Evolutionary conservation across 2,329 filamentous ascomycete species (phyloP), one percentile per base, ranked within the genome.

Genomic region (Xylaria sp.): DNA sequence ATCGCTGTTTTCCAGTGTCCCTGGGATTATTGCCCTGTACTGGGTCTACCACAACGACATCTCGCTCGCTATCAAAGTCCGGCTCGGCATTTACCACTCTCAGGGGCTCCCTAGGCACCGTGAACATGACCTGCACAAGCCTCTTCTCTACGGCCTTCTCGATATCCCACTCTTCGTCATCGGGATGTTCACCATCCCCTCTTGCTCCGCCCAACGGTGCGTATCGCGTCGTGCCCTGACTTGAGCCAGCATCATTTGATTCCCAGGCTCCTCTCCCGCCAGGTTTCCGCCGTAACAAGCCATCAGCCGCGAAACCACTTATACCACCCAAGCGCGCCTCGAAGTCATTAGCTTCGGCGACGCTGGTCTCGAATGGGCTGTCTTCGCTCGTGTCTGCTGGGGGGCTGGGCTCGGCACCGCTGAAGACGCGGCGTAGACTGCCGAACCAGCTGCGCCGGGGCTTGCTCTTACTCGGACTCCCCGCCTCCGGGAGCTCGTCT

Each of bases 71-170:
- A 71, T 84, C 83, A 41, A 84, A 78, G 71, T 79, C 79, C n/a
- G 84, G 81, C 76, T 91, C 91, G 60, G 88, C 91, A 79, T 98
- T 98, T 23, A 98, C 95, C n/a, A 98, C 94, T 31, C 95, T 84
- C 71, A 98, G 81, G 74, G 90, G 89, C 80, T 95, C 92, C 79
- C 91, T 94, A 2, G 96, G 95, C 69, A 98, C 94, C 0, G 95
- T 98, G 80, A 97, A 98, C 88, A 97, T 96, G 77, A 94, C 88
- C 80, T 94, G 92, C 69, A 94, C 92, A 9, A 92, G 84, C 25
- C 91, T 82, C 67, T 87, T 87, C 81, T 93, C 90, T 1, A 91
- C 88, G 2, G 92, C 91, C 65, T 87, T 85, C 78, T 94, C 92
- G 48, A 94, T 88, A 74, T 94, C 91, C 52, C 86, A 85, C 41